phyloP scores from a whole-genome alignment of 495 filamentous ascomycete species.

The Penicillium parvum region DNA sequence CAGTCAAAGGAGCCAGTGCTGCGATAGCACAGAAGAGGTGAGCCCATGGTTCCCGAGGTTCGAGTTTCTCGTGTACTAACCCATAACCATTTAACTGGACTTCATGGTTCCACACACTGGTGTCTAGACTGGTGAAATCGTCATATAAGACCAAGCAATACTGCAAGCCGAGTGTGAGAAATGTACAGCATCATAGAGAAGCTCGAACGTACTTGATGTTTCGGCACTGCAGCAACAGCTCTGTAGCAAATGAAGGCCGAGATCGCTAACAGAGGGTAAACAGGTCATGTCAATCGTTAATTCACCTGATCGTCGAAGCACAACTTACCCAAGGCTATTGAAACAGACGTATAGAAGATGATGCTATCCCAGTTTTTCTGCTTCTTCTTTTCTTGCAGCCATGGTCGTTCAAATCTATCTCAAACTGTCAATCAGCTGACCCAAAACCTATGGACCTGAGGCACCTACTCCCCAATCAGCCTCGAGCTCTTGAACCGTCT shows the following conservation, averaged over 20 bases:
- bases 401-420: slow-evolving; percentile 40
- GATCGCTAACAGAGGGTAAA: background rate
- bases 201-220: slow-evolving; percentile 9
- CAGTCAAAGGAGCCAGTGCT: slow-evolving; percentile 80
- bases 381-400: slow-evolving; percentile 24
- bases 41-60: background rate
- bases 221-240: slow-evolving; percentile 12
- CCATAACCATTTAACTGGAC: slow-evolving; percentile 44
- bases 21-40: slow-evolving; percentile 36
- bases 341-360: slow-evolving; percentile 31
- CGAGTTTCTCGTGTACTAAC: slow-evolving; percentile 50
- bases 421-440: no score
- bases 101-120: slow-evolving; percentile 68
- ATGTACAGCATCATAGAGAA: background rate
- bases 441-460: no score
- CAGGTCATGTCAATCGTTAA: no score
- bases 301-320: no score
- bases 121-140: slow-evolving; percentile 58
- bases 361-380: slow-evolving; percentile 27
- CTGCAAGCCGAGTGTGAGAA: slow-evolving; percentile 13
- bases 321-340: slow-evolving; percentile 19
- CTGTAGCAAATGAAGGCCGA: slow-evolving; percentile 27
- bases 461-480: slow-evolving; percentile 28
- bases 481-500: slow-evolving; percentile 29
- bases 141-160: slow-evolving; percentile 72